Percentiles rank a stretch among this genome's conserved stretches.
Evolutionary conservation across 2,329 filamentous ascomycete genomes (phyloP).

Genomic region (Trichophyton equinum): DNA sequence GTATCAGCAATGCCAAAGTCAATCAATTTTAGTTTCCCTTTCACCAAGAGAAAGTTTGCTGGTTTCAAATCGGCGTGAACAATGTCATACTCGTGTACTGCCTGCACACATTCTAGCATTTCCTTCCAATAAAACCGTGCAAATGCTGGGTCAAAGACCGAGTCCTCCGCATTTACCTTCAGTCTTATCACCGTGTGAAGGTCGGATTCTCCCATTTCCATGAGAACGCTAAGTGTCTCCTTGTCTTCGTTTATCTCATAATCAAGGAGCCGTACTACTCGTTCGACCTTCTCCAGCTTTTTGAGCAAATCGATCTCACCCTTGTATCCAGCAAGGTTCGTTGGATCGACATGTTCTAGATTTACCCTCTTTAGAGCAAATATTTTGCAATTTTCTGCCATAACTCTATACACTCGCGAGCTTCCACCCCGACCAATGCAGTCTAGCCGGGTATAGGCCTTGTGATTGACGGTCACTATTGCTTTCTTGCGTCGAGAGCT

Average conservation of each 20-base stretch:
- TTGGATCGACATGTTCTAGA: constrained; percentile 76
- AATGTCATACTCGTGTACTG: constrained; percentile 80
- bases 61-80: constrained; percentile 96
- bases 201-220: constrained; percentile 95
- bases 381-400: constrained; percentile 92
- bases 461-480: constrained; percentile 78
- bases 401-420: constrained; percentile 88
- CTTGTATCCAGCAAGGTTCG: constrained; percentile 73
- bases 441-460: constrained; percentile 78
- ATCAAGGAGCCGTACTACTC: constrained; percentile 82
- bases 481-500: constrained; percentile 66
- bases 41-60: constrained; percentile 88
- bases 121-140: constrained; percentile 99
- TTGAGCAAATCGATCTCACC: constrained; percentile 87
- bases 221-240: constrained; percentile 75
- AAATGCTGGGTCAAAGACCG: constrained; percentile 74
- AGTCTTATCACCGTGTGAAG: constrained; percentile 72
- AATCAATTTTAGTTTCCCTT: constrained; percentile 84
- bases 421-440: constrained; percentile 86
- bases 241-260: constrained; percentile 91
- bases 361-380: constrained; percentile 90
- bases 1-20: constrained; percentile 98
- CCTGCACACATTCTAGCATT: constrained; percentile 89
- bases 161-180: constrained; percentile 57
- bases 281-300: constrained; percentile 69